Percentiles rank a stretch among this genome's conserved stretches.
These are phyloP conservation scores for Diaporthe citrichinensis DNA, from an alignment of 2,329 filamentous ascomycete species.

Conservation along the genomic window DNA sequence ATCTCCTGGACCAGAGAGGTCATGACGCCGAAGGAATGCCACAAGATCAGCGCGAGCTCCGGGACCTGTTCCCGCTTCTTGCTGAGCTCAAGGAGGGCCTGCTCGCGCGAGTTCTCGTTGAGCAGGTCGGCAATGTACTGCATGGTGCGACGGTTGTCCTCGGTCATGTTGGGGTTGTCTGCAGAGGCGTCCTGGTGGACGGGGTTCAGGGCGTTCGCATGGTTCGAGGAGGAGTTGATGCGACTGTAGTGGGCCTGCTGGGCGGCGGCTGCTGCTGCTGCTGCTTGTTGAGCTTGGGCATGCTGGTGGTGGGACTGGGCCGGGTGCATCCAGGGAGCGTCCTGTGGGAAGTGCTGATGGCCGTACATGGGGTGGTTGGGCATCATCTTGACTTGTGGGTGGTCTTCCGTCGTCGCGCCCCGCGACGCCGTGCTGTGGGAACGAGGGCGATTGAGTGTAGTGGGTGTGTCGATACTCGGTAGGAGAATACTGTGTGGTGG, in stretches of 20 bases:
- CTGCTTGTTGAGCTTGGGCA: conserved; percentile 57
- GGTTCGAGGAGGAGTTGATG: conserved; percentile 76
- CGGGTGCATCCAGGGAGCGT: conserved; percentile 78
- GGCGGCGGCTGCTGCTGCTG: conserved; percentile 67
- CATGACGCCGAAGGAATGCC: conserved; percentile 99
- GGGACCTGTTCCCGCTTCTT: conserved; percentile 99
- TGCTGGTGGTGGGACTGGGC: conserved; percentile 72
- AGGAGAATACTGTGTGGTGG: conserved; percentile 14
- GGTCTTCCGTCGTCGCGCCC: conserved; percentile 32
- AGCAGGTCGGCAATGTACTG: conserved; percentile 93
- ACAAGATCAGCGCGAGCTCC: conserved; percentile 94
- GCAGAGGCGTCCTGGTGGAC: conserved; percentile 70
- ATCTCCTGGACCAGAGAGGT: conserved; percentile 97
- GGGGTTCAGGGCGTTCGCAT: conserved; percentile 59
- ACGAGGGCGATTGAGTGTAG: not conserved
- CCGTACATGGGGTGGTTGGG: conserved; percentile 75
- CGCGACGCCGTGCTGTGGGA: conserved; percentile 37
- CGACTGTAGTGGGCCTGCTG: conserved; percentile 79
- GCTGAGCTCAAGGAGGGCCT: conserved; percentile 92
- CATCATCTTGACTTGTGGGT: conserved; percentile 65
- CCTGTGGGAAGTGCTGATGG: conserved; percentile 76
- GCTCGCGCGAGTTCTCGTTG: conserved; percentile 88
- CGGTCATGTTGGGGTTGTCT: conserved; percentile 76
- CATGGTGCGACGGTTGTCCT: conserved; percentile 94
- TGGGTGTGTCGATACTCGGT: conserved; percentile 7